phyloP scores from a whole-genome alignment of 129 eudicot genomes.

The Arctium minus region DNA sequence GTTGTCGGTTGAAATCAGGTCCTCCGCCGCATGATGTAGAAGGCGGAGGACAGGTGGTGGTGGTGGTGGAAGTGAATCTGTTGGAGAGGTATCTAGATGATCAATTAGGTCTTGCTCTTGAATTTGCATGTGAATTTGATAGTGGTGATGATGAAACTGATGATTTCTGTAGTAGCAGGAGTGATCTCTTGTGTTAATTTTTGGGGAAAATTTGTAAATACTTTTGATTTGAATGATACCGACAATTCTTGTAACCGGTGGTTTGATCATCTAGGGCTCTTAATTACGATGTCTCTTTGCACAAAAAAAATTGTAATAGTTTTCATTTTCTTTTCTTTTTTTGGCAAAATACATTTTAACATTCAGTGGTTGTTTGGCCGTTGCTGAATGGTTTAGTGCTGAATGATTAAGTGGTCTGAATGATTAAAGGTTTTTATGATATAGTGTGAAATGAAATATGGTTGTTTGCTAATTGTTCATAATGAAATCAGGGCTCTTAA shows the following conservation, averaged over 20 bases:
- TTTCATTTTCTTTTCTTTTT: too few species aligned
- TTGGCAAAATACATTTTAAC: too few species aligned
- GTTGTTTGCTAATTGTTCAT: too few species aligned
- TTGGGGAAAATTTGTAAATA: neutral
- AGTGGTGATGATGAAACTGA: constrained; percentile 22
- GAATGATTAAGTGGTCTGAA: too few species aligned
- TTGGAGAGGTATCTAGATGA: constrained; percentile 60
- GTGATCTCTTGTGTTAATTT: constrained; percentile 17
- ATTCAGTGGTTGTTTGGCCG: too few species aligned
- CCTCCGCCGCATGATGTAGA: constrained; percentile 5
- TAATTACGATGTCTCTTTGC: neutral
- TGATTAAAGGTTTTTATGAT: too few species aligned
- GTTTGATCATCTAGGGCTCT: neutral
- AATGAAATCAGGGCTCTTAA: too few species aligned
- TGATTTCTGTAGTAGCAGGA: constrained; percentile 3
- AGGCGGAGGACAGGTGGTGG: constrained; percentile 24
- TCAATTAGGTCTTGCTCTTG: constrained; percentile 51
- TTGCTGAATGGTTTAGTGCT: too few species aligned
- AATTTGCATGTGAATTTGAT: constrained; percentile 34
- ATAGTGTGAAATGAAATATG: too few species aligned
- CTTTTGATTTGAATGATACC: constrained; percentile 3
- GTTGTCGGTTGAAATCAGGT: constrained; percentile 22
- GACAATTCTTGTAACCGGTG: neutral
- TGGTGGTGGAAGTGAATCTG: constrained; percentile 25
- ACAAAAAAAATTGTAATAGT: too few species aligned